These are phyloP conservation scores for Rhazya stricta DNA, from an alignment of 257 asterid genomes.

Conservation along the genomic window DNA sequence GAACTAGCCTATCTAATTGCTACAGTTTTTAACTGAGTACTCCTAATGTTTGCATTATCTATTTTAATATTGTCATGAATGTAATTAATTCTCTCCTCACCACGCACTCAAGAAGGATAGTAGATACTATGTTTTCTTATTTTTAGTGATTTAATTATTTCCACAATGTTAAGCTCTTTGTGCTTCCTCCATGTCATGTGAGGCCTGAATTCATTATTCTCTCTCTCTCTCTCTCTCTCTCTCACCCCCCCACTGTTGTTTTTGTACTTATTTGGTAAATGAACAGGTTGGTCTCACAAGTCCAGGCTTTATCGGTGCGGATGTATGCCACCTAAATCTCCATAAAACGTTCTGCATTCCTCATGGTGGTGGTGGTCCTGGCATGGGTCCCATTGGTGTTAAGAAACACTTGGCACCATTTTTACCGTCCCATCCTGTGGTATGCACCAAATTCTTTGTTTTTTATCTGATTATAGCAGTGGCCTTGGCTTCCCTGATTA, in stretches of 20 bases:
- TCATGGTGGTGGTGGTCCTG: conserved; percentile 99
- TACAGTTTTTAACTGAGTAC: neutral
- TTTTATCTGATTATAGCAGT: neutral
- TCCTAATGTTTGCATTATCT: neutral
- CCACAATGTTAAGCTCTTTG: neutral
- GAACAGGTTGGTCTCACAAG: conserved; percentile 90
- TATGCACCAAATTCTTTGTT: conserved; percentile 24
- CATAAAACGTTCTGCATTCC: conserved; percentile 98
- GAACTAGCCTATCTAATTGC: neutral
- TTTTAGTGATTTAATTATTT: neutral
- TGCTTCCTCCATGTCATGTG: neutral
- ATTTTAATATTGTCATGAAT: neutral
- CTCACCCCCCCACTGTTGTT: conserved; percentile 2
- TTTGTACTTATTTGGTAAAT: neutral
- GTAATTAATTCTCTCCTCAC: neutral
- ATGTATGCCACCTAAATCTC: conserved; percentile 98
- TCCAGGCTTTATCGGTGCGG: conserved; percentile 96
- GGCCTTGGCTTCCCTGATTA: neutral
- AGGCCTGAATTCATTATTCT: neutral
- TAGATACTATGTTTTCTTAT: neutral
- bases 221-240: too few species aligned
- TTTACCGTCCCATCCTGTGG: conserved; percentile 97
- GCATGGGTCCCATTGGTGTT: conserved; percentile 99
- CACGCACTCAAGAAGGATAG: neutral
- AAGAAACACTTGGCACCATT: conserved; percentile 91